phyloP scores from a whole-genome alignment of 495 filamentous ascomycete species.

The Penicillium pancosmium region DNA sequence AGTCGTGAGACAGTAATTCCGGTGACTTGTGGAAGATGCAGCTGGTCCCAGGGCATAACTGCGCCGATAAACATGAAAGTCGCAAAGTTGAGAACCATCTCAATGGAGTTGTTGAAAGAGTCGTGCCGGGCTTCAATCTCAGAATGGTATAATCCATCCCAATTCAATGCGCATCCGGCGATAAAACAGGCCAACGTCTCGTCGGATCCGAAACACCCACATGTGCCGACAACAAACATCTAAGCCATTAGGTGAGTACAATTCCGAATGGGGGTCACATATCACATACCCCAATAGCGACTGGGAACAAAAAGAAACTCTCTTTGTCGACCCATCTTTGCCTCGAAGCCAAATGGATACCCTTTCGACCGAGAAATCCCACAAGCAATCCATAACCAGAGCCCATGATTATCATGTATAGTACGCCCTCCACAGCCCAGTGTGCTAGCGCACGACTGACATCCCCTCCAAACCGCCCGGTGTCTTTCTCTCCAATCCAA shows the following conservation, averaged over 20 bases:
- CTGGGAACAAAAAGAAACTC: constrained; percentile 34
- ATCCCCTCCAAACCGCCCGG: constrained; percentile 39
- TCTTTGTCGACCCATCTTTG: constrained; percentile 42
- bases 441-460: constrained; percentile 37
- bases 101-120: constrained; percentile 41
- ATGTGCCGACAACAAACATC: constrained; percentile 42
- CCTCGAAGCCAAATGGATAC: constrained; percentile 30
- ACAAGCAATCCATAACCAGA: constrained; percentile 37
- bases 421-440: constrained; percentile 42
- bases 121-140: constrained; percentile 41
- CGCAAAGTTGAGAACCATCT: constrained; percentile 40
- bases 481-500: constrained; percentile 33
- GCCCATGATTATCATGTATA: constrained; percentile 47
- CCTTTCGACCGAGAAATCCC: constrained; percentile 35
- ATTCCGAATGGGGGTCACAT: neutral
- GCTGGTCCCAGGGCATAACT: constrained; percentile 43
- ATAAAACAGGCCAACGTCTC: constrained; percentile 47
- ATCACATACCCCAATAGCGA: constrained; percentile 35
- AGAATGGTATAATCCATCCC: constrained; percentile 39
- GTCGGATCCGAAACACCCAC: constrained; percentile 43
- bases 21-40: constrained; percentile 29
- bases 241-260: constrained; percentile 10
- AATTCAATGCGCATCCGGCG: constrained; percentile 41
- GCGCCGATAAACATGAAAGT: constrained; percentile 50
- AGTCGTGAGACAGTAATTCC: constrained; percentile 38